A percentile compares a stretch with the other conserved stretches of the same genome.
These are phyloP conservation scores for Podila horticola DNA, from an alignment of 192 early-diverging fungal species.

Conservation along the genomic window DNA sequence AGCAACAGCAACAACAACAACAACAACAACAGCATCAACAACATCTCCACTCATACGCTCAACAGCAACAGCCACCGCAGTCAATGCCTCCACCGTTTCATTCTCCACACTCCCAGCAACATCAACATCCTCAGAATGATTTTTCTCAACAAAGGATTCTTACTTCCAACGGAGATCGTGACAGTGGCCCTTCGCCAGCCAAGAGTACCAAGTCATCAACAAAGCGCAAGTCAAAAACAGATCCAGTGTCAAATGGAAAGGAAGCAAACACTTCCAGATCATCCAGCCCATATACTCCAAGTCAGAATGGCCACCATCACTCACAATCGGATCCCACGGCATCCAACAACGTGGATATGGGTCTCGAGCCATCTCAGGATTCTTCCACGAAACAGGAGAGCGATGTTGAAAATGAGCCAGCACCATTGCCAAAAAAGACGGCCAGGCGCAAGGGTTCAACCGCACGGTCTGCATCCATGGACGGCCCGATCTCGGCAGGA, in stretches of 20 bases:
- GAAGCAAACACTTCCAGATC: slow-evolving; percentile 7
- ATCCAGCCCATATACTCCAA: slow-evolving; percentile 11
- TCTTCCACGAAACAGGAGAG: slow-evolving; percentile 16
- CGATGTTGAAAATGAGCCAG: slow-evolving; percentile 5
- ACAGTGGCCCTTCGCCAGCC: background rate
- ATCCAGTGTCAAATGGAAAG: background rate
- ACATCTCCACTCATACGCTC: background rate
- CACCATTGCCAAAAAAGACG: slow-evolving; percentile 12
- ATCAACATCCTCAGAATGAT: slow-evolving; percentile 2
- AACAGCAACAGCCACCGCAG: slow-evolving; percentile 2
- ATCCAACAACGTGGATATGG: background rate
- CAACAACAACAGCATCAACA: slow-evolving; percentile 12
- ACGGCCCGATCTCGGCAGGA: slow-evolving; percentile 7
- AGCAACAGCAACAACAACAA: slow-evolving; percentile 7
- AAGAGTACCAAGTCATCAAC: slow-evolving; percentile 8
- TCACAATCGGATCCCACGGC: background rate
- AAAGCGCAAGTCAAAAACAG: slow-evolving; percentile 27
- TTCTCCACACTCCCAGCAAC: slow-evolving; percentile 8
- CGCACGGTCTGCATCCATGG: slow-evolving; percentile 15
- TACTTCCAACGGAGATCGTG: background rate
- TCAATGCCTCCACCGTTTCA: slow-evolving; percentile 12
- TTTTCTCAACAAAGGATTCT: background rate
- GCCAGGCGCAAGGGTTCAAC: slow-evolving; percentile 21
- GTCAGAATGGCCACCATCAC: background rate
- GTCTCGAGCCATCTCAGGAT: background rate